Base-by-base conservation (phyloP, 2,329 filamentous ascomycete species). In the Escovopsis sp. region DNA sequence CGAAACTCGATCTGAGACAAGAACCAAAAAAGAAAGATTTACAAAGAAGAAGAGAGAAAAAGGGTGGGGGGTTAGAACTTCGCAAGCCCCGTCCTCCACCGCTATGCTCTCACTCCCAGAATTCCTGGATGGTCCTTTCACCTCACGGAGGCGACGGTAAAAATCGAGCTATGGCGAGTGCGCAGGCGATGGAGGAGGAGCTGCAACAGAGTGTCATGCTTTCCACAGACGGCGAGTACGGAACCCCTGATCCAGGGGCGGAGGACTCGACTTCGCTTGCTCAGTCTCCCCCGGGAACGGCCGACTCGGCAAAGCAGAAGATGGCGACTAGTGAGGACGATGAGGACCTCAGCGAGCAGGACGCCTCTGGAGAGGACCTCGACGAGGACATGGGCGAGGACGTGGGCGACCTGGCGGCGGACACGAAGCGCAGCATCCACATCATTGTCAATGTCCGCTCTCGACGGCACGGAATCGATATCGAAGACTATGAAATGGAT, bases 121-220 rank as follows among this genome's bases (percentile, higher is more conserved):
- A 37, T 25, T 35, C 35, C 28, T 39, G 37, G 37, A 38, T 35
- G 21, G 21, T 32, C 17, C 33, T 40, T 36, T 39, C 38, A 43
- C 39, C 39, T 41, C 43, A 48, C 44, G 45, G 44, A 45, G 43
- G 21, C 21, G 9, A 9, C 42, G 43, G 45, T 46, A 45, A 55
- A 43, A 32, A 3, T 9, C 21, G 11, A 11, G 11, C 9, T 3
- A 70, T 70, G 65, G 53, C 62, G 35, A 69, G 62, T 45, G 60
- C 64, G 37, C 68, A 70, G 46, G 57, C 64, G 34, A 71, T 69
- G 56, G 63, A 72, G 49, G 68, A 74, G 39, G 66, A 72, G 50
- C 58, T 71, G 38, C 70, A 72, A 46, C 66, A 70, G 45, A 71
- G 67, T 49, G 64, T 63, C 30, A 56, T 67, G 43, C 57, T 65